Percentiles rank a stretch among this genome's conserved stretches.
These are phyloP conservation scores for Claviceps fusiformis DNA, from an alignment of 2,329 filamentous ascomycete genomes.

Conservation along the genomic window DNA sequence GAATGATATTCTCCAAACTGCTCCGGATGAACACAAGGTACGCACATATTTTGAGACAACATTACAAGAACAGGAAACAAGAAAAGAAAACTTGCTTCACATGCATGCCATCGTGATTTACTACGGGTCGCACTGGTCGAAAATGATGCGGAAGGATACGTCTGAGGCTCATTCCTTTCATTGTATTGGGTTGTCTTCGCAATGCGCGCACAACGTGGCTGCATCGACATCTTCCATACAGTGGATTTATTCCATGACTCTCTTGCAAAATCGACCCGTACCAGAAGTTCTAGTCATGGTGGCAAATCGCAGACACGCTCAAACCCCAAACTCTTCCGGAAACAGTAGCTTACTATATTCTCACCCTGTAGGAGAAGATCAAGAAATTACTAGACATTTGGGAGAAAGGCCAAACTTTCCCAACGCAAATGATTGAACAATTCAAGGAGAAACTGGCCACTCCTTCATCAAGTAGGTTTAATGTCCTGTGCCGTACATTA, in stretches of 20 bases:
- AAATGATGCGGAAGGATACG: not conserved
- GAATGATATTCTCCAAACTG: slow-evolving; percentile 82
- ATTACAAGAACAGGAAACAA: not conserved
- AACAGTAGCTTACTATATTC: slow-evolving; percentile 26
- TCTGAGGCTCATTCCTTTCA: not conserved
- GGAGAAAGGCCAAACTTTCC: slow-evolving; percentile 92
- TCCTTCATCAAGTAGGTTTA: slow-evolving; percentile 49
- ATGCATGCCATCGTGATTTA: not conserved
- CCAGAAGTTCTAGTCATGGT: slow-evolving; percentile 10
- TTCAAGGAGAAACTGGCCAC: slow-evolving; percentile 72
- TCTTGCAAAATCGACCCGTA: not conserved
- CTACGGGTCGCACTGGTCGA: not conserved
- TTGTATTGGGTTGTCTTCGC: not conserved
- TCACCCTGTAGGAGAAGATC: slow-evolving; percentile 73
- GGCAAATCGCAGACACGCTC: slow-evolving; percentile 11
- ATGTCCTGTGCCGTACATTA: not conserved
- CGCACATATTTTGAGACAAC: slow-evolving; percentile 28
- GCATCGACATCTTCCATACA: not conserved
- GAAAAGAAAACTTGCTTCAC: not conserved
- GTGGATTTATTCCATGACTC: not conserved
- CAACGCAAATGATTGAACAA: slow-evolving; percentile 58
- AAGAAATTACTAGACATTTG: slow-evolving; percentile 90
- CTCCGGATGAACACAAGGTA: slow-evolving; percentile 95
- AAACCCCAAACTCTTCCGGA: slow-evolving; percentile 6
- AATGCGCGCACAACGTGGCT: not conserved